A percentile compares a stretch with the other conserved stretches of the same genome.
phyloP scores from a whole-genome alignment of 2,329 filamentous ascomycete species.

The Fusarium sarcochroum region DNA sequence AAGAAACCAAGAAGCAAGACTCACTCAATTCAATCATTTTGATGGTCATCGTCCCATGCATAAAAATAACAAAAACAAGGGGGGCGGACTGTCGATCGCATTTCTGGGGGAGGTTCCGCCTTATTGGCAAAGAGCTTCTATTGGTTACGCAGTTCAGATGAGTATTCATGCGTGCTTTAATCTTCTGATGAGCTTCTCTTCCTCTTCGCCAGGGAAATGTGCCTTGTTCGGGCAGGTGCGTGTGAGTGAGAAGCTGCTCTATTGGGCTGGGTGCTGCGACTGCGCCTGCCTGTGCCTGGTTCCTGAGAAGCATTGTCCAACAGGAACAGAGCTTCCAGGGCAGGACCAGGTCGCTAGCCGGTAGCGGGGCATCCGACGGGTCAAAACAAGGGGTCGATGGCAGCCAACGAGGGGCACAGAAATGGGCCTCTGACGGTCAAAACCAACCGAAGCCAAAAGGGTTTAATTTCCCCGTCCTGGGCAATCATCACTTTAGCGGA shows the following conservation, averaged over 20 bases:
- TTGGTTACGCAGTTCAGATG: slow-evolving; percentile 3
- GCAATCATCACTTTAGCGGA: slow-evolving; percentile 13
- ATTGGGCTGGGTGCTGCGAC: slow-evolving; percentile 2
- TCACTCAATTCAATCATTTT: neutral
- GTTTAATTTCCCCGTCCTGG: slow-evolving; percentile 37
- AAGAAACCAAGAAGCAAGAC: slow-evolving; percentile 26
- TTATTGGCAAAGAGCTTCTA: slow-evolving; percentile 1
- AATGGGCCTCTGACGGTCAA: slow-evolving; percentile 18
- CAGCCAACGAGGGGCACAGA: slow-evolving; percentile 18
- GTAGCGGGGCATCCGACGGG: slow-evolving; percentile 24
- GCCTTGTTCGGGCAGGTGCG: slow-evolving; percentile 36
- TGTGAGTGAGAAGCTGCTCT: slow-evolving; percentile 8
- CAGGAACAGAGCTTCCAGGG: neutral
- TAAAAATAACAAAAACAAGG: slow-evolving; percentile 29
- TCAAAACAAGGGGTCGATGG: slow-evolving; percentile 23
- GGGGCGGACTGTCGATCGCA: slow-evolving; percentile 31
- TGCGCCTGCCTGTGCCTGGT: slow-evolving; percentile 5
- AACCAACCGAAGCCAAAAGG: slow-evolving; percentile 18
- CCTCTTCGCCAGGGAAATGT: slow-evolving; percentile 6
- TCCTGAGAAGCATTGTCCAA: slow-evolving; percentile 25
- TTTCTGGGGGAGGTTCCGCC: slow-evolving; percentile 24
- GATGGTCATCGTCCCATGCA: slow-evolving; percentile 15
- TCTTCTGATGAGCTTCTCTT: neutral
- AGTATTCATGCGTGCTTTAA: slow-evolving; percentile 5
- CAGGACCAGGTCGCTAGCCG: slow-evolving; percentile 9